Evolutionary conservation across 352 stramenopile genomes (phyloP).

Genomic region (Stephanocyclus meneghinianus): DNA sequence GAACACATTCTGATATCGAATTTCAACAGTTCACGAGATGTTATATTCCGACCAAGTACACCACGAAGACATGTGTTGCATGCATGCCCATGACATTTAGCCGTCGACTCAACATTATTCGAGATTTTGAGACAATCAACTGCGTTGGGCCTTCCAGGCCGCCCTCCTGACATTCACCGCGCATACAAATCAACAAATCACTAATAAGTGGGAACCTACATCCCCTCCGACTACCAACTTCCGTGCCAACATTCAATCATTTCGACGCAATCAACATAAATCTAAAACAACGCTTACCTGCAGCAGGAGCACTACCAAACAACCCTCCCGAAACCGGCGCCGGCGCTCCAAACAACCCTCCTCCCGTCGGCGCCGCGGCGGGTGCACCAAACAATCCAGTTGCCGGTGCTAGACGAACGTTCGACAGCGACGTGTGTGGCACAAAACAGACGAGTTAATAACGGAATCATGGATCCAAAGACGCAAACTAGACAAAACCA

Average conservation of each 20-base stretch:
- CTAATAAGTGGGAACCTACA: background rate
- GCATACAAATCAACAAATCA: no score
- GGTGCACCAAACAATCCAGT: slow-evolving; percentile 33
- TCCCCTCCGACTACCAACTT: background rate
- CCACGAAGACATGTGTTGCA: no score
- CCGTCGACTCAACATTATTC: no score
- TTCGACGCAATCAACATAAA: slow-evolving; percentile 18
- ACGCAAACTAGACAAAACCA: no score
- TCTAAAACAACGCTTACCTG: slow-evolving; percentile 20
- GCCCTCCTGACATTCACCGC: no score
- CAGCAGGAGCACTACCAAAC: slow-evolving; percentile 45
- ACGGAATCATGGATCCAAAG: background rate
- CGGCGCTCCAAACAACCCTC: slow-evolving; percentile 19
- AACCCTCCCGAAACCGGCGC: slow-evolving; percentile 37
- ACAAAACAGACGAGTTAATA: background rate
- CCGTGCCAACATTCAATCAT: background rate
- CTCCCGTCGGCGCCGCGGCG: slow-evolving; percentile 28
- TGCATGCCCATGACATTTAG: no score
- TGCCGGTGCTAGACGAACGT: slow-evolving; percentile 25
- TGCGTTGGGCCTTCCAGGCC: no score
- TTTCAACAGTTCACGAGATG: background rate
- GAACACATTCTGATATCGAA: background rate
- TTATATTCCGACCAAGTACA: background rate
- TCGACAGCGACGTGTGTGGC: background rate
- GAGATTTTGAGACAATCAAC: no score